Evolutionary conservation across 1,284 basidiomycete species (phyloP).

Genomic region (Singerocomus inundabilis): DNA sequence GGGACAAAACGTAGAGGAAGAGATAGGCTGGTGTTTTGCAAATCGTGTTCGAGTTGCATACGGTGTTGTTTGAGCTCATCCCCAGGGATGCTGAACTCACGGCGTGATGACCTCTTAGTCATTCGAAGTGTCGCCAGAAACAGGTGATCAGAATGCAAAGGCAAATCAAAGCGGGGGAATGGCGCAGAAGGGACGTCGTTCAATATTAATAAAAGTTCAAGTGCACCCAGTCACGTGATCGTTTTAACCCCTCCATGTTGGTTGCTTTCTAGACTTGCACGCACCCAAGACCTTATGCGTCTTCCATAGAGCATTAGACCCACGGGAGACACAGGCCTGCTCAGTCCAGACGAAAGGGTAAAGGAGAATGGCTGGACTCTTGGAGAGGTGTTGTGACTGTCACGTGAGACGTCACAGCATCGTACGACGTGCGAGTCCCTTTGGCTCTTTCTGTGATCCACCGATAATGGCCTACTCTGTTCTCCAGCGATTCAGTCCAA

Average conservation of each 20-base stretch:
- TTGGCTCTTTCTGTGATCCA: too few species aligned
- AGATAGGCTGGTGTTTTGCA: constrained; percentile 68
- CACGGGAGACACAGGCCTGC: constrained; percentile 79
- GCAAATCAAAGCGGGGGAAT: constrained; percentile 1
- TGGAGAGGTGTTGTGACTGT: too few species aligned
- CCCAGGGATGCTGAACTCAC: constrained; percentile 49
- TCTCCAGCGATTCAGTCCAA: too few species aligned
- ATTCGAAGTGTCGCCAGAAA: constrained; percentile 24
- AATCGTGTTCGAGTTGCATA: constrained; percentile 70
- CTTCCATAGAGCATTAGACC: constrained; percentile 59
- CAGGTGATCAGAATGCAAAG: constrained; percentile 12
- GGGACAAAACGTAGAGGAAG: constrained; percentile 55
- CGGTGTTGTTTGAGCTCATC: constrained; percentile 71
- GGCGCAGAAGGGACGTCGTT: background rate
- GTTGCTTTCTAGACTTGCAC: constrained; percentile 16
- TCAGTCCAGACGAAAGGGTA: constrained; percentile 72
- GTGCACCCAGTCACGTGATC: constrained; percentile 31
- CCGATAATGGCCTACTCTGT: too few species aligned
- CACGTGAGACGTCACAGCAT: too few species aligned
- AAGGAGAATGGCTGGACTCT: too few species aligned
- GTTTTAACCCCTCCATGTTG: constrained; percentile 17
- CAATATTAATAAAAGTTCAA: constrained; percentile 17
- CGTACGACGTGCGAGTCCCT: too few species aligned
- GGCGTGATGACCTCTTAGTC: constrained; percentile 26
- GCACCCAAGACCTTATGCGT: background rate